A percentile compares a stretch with the other conserved stretches of the same genome.
phyloP scores from a whole-genome alignment of 345 rosid species.

The Pistacia integerrima region DNA sequence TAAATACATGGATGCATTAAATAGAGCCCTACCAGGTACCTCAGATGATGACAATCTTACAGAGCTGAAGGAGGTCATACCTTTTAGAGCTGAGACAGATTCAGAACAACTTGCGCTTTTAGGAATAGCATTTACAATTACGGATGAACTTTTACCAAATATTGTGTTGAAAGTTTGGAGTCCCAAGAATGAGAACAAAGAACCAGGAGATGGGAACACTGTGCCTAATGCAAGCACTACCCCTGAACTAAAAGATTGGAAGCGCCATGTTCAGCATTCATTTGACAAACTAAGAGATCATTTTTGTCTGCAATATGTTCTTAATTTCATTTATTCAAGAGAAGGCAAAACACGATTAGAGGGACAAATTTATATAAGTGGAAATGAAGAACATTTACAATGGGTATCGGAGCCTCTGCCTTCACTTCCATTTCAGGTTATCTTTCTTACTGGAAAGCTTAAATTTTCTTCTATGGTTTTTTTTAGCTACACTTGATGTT shows the following conservation, averaged over 20 bases:
- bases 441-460: conserved; percentile 11
- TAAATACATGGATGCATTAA: conserved; percentile 73
- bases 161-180: conserved; percentile 65
- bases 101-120: conserved; percentile 88
- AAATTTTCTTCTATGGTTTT: neutral
- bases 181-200: conserved; percentile 51
- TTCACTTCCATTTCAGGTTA: conserved; percentile 96
- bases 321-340: conserved; percentile 93
- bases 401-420: conserved; percentile 65
- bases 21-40: conserved; percentile 84
- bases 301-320: conserved; percentile 92
- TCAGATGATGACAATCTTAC: conserved; percentile 84
- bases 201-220: conserved; percentile 42
- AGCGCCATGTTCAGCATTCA: conserved; percentile 80
- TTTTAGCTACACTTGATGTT: neutral
- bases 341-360: conserved; percentile 81
- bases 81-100: conserved; percentile 89
- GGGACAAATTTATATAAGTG: conserved; percentile 76
- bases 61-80: conserved; percentile 72
- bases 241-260: conserved; percentile 86
- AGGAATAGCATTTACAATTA: conserved; percentile 88
- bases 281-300: conserved; percentile 92
- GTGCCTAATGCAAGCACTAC: conserved; percentile 45
- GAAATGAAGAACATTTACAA: conserved; percentile 61
- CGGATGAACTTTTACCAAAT: conserved; percentile 80